Evolutionary conservation across 2,329 filamentous ascomycete genomes (phyloP).

Genomic region (Stachybotrys chartarum): DNA sequence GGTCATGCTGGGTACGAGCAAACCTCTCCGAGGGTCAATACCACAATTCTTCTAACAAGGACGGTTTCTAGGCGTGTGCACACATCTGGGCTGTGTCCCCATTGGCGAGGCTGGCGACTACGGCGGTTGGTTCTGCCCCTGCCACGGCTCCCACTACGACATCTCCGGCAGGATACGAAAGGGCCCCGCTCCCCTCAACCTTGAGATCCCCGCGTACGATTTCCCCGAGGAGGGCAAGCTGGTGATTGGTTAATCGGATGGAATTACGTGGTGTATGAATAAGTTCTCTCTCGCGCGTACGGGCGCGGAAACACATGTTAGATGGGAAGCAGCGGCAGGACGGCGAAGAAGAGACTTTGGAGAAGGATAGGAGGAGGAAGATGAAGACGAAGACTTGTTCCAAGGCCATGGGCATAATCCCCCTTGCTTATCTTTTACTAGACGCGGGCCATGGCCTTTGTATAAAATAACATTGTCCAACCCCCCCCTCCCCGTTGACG

Average conservation of each 20-base stretch:
- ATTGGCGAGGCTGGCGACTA: slow-evolving; percentile 98
- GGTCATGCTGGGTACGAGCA: slow-evolving; percentile 79
- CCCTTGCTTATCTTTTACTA: slow-evolving; percentile 22
- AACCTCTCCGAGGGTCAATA: too few species aligned
- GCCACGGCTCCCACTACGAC: slow-evolving; percentile 99
- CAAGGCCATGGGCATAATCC: slow-evolving; percentile 3
- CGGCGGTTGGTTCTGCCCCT: slow-evolving; percentile 99
- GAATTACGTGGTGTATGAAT: slow-evolving; percentile 16
- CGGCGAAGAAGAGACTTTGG: slow-evolving; percentile 6
- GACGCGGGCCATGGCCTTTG: slow-evolving; percentile 27
- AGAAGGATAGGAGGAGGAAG: slow-evolving; percentile 6
- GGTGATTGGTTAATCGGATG: slow-evolving; percentile 73
- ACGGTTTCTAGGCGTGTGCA: slow-evolving; percentile 75
- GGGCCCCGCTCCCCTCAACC: slow-evolving; percentile 93
- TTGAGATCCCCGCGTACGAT: slow-evolving; percentile 88
- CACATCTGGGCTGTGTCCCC: slow-evolving; percentile 96
- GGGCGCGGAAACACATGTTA: neutral
- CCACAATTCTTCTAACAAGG: neutral
- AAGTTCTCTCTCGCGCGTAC: slow-evolving; percentile 7
- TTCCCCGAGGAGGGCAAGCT: slow-evolving; percentile 87
- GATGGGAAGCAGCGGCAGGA: slow-evolving; percentile 15
- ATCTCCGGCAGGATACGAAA: slow-evolving; percentile 98
- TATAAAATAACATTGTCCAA: slow-evolving; percentile 30
- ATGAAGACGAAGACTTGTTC: slow-evolving; percentile 6
- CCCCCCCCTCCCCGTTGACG: neutral